Evolutionary conservation across 2,329 filamentous ascomycete genomes (phyloP).

Genomic region (Aotearoamyces nothofagi): DNA sequence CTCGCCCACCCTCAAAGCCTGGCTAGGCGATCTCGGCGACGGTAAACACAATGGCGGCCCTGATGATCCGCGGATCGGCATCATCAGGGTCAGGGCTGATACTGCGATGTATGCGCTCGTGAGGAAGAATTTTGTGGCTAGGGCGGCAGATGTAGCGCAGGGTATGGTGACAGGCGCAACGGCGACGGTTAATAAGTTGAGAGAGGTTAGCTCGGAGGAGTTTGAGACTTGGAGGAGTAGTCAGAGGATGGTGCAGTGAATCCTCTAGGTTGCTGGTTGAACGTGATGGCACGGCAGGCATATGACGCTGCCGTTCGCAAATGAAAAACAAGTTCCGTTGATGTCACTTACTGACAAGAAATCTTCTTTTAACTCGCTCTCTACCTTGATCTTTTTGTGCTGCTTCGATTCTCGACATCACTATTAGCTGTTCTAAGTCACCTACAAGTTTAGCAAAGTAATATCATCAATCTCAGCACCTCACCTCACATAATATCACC

Average conservation of each 20-base stretch:
- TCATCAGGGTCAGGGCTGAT: constrained; percentile 62
- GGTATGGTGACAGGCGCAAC: constrained; percentile 58
- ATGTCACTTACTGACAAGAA: too few relatives aligned
- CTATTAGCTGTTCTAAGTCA: background rate
- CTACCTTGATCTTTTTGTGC: background rate
- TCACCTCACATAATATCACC: too few relatives aligned
- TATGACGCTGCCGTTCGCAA: background rate
- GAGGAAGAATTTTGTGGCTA: constrained; percentile 45
- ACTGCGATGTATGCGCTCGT: constrained; percentile 59
- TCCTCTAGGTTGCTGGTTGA: background rate
- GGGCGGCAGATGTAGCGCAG: constrained; percentile 58
- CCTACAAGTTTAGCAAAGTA: too few relatives aligned
- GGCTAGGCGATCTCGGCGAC: constrained; percentile 75
- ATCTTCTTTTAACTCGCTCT: too few relatives aligned
- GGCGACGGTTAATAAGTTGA: constrained; percentile 58
- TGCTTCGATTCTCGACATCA: background rate
- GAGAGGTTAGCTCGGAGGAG: constrained; percentile 56
- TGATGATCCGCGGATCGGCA: constrained; percentile 65
- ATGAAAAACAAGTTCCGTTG: too few relatives aligned
- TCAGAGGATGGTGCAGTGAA: constrained; percentile 16
- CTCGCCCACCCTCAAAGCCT: constrained; percentile 57
- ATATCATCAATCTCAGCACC: too few relatives aligned
- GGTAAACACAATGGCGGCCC: constrained; percentile 70
- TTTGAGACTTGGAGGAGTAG: constrained; percentile 40
- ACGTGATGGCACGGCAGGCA: background rate